Percentiles rank a stretch among this genome's conserved stretches.
Conservation (phyloP, 768 basidiomycete genomes). For the Termitomyces sp. region DNA sequence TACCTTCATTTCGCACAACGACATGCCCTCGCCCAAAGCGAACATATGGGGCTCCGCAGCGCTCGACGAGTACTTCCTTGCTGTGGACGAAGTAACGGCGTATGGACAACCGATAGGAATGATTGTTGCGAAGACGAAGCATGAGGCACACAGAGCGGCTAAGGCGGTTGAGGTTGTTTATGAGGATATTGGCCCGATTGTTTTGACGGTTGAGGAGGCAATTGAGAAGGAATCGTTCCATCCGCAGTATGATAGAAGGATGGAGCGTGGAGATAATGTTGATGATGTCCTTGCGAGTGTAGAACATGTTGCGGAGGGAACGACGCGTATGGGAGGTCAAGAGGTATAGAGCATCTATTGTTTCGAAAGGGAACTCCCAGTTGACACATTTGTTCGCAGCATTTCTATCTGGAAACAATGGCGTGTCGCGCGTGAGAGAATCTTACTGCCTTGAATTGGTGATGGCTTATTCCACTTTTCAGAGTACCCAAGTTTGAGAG, state of each 20-base stretch:
- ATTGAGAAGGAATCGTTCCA: slow-evolving; percentile 12
- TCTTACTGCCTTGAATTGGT: not conserved
- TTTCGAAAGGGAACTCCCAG: not conserved
- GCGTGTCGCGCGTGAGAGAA: slow-evolving; percentile 13
- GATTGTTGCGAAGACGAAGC: slow-evolving; percentile 14
- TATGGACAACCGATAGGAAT: slow-evolving; percentile 16
- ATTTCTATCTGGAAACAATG: slow-evolving; percentile 18
- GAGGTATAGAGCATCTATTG: slow-evolving; percentile 5
- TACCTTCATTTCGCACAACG: slow-evolving; percentile 11
- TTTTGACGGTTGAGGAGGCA: slow-evolving; percentile 17
- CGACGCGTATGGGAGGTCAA: slow-evolving; percentile 16
- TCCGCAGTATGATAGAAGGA: slow-evolving; percentile 12
- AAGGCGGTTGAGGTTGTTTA: slow-evolving; percentile 12
- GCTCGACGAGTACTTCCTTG: slow-evolving; percentile 16
- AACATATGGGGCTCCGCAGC: slow-evolving; percentile 15
- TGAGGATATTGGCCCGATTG: slow-evolving; percentile 9
- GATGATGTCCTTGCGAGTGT: slow-evolving; percentile 3
- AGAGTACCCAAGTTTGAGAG: slow-evolving; percentile 16
- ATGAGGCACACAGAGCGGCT: slow-evolving; percentile 15
- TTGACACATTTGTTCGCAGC: not conserved
- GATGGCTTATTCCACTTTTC: not conserved
- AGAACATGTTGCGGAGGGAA: slow-evolving; percentile 11
- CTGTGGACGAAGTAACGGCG: slow-evolving; percentile 13
- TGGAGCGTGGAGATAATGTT: slow-evolving; percentile 13
- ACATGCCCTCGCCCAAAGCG: slow-evolving; percentile 14